Conservation (phyloP, 805 yeast genomes). For the Candida koratica region DNA sequence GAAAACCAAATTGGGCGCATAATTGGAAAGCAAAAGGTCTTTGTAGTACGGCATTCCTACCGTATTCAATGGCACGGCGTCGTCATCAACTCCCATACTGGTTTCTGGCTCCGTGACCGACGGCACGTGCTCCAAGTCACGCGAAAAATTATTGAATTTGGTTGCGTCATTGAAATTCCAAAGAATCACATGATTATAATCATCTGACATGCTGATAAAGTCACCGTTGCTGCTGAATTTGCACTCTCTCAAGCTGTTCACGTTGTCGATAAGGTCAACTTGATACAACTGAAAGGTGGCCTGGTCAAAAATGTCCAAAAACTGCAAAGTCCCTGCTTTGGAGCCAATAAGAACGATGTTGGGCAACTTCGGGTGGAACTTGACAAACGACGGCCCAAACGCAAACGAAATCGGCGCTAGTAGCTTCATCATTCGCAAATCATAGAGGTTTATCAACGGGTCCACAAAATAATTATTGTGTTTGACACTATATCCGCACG, state of each 20-base stretch:
- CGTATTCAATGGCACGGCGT: constrained; percentile 53
- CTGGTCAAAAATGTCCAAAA: constrained; percentile 82
- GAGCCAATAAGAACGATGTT: constrained; percentile 74
- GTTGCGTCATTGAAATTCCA: constrained; percentile 51
- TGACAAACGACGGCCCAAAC: constrained; percentile 80
- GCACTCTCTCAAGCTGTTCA: constrained; percentile 40
- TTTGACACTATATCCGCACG: constrained; percentile 76
- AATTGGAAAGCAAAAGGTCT: constrained; percentile 71
- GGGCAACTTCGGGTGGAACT: constrained; percentile 83
- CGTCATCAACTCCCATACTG: constrained; percentile 21
- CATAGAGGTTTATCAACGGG: constrained; percentile 80
- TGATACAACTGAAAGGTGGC: constrained; percentile 61
- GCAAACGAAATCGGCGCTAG: constrained; percentile 82
- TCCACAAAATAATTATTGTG: constrained; percentile 45
- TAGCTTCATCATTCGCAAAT: constrained; percentile 66
- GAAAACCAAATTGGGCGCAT: constrained; percentile 65
- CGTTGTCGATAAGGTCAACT: constrained; percentile 42
- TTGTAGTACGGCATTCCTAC: constrained; percentile 87
- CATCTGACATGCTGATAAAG: constrained; percentile 65
- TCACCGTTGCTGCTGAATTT: constrained; percentile 73
- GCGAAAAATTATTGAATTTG: constrained; percentile 36
- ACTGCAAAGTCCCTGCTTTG: constrained; percentile 75
- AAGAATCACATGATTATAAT: constrained; percentile 54
- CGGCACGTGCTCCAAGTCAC: constrained; percentile 23
- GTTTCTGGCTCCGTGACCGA: constrained; percentile 26